Conservation (phyloP, 2,329 filamentous ascomycete species). For the Neofusicoccum sp. region DNA sequence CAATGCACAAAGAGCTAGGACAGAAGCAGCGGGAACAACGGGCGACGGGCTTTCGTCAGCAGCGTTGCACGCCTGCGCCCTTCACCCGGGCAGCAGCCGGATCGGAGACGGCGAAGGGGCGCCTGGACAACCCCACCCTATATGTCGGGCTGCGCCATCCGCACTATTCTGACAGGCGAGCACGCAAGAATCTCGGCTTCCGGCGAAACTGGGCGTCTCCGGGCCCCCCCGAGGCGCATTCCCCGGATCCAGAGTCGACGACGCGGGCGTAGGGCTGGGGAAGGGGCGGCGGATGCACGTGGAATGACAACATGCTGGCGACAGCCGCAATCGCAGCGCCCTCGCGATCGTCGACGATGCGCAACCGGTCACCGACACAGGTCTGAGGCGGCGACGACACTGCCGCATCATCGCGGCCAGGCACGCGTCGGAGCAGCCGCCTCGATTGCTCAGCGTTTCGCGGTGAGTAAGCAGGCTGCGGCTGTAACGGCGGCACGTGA, state of each 20-base stretch:
- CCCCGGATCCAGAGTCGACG: background rate
- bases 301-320: background rate
- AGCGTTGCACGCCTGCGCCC: background rate
- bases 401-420: background rate
- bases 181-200: constrained; percentile 8
- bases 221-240: background rate
- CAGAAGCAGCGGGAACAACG: background rate
- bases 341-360: constrained; percentile 1
- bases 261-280: constrained; percentile 8
- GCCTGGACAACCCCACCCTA: background rate
- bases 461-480: background rate
- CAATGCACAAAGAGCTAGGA: background rate
- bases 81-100: background rate
- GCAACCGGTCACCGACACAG: background rate
- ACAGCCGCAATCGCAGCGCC: background rate
- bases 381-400: background rate
- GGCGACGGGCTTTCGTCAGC: background rate
- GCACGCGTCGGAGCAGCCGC: constrained; percentile 7
- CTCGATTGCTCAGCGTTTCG: background rate
- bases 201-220: background rate
- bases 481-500: background rate
- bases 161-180: constrained; percentile 12
- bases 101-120: background rate
- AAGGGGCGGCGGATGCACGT: background rate
- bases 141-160: constrained; percentile 3